Base-by-base conservation (phyloP, 2,329 filamentous ascomycete genomes). In the Phialemoniopsis sp. region DNA sequence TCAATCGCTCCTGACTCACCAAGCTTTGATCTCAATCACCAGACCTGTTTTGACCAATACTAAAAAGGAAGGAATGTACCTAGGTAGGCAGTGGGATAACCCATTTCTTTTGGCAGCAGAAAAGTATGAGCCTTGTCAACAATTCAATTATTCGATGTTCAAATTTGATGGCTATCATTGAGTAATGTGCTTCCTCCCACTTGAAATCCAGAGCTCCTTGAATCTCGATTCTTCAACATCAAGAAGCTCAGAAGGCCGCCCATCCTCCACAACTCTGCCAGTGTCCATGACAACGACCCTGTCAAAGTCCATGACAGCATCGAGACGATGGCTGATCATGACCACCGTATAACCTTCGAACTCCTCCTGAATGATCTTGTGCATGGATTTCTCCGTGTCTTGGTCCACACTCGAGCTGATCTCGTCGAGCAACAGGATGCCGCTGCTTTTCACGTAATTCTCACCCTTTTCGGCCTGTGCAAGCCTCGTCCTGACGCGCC, bases 241-340 rank as follows among this genome's bases (percentile, higher is more conserved):
- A 32, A 47, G 21, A 15, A 50, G 39, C 5, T 32, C 29, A 18
- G 35, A n/a, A 17, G 52, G 44, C 14, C 35, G 15, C 34, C 52
- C 45, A 12, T 38, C 50, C 50, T 78, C 73, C 2, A 70, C 63
- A 9, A 77, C 53, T 35, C 50, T 49, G 4, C 73, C 75, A 8
- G 58, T 54, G 18, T 76, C 68, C 60, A 78, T 64, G 8, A 78
- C 68, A 2, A 69, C 61, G 19, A 79, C 66, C 17, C 55, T 56
- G 48, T 78, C 73, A 49, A 72, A 76, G 38, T 73, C 68, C 44
- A 73, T 58, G 13, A 80, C 73, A 40, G 73, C 74, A 10, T 67
- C 63, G 13, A 73, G 49, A 7, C 68, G 56, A 42, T 73, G 70
- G 13, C 63, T 65, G 2, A 72, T 63, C 57, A 67, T 69, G 29